Percentiles rank a stretch among this genome's conserved stretches.
Evolutionary conservation across 2,329 filamentous ascomycete species (phyloP).

Genomic region (Aspergillus tubingensis): DNA sequence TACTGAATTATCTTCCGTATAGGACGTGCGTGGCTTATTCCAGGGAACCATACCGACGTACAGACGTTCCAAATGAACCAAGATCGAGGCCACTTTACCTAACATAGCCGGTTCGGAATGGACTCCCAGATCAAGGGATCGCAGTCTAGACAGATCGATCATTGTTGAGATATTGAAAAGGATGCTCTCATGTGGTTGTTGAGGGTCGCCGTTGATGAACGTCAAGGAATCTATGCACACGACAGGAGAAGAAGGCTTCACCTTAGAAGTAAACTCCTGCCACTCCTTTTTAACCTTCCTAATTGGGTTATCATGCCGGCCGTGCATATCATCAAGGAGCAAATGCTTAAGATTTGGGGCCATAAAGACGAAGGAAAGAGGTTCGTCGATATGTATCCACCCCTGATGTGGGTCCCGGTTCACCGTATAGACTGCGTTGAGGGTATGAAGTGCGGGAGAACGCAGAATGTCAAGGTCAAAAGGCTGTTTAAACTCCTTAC

Average conservation of each 20-base stretch:
- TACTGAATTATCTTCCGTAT: no score
- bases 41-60: background rate
- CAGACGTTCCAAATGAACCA: background rate
- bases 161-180: background rate
- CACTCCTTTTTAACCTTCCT: background rate
- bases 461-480: background rate
- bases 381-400: no score
- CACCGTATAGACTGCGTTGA: background rate
- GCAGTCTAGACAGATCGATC: background rate
- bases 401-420: no score
- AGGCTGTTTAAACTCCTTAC: background rate
- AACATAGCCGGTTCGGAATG: background rate
- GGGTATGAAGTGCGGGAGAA: background rate
- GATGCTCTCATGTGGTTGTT: background rate
- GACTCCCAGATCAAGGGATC: background rate
- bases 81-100: background rate
- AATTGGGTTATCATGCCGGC: accelerated
- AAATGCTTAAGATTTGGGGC: constrained; percentile 7
- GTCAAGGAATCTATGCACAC: background rate
- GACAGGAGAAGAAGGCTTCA: no score
- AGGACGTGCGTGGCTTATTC: background rate
- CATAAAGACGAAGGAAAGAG: no score
- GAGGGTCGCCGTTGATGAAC: background rate
- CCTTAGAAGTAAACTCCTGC: background rate
- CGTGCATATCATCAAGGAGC: background rate